Conservation (phyloP, 768 basidiomycete genomes). For the Trametes villosa region DNA sequence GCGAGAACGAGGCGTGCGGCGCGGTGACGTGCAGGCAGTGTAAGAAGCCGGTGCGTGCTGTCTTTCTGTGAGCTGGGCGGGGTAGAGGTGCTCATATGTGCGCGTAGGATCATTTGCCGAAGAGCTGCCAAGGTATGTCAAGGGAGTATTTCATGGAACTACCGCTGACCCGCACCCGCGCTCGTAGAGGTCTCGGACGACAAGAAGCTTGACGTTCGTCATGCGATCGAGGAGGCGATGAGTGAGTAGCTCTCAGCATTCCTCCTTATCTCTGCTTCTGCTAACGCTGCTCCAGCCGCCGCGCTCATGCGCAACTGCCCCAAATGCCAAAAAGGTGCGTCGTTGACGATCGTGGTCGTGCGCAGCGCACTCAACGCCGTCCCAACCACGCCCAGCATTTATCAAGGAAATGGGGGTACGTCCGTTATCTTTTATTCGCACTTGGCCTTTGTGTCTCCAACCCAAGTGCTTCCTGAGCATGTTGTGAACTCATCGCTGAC, state of each 20-base stretch:
- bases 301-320: conserved; percentile 91
- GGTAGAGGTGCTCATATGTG: background rate
- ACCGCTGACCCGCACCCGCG: background rate
- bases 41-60: conserved; percentile 68
- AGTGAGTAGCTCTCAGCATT: conserved; percentile 48
- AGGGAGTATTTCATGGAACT: background rate
- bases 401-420: conserved; percentile 79
- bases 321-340: conserved; percentile 75
- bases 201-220: conserved; percentile 71
- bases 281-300: conserved; percentile 48
- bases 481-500: background rate
- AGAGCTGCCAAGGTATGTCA: conserved; percentile 69
- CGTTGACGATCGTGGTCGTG: background rate
- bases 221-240: conserved; percentile 92
- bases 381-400: conserved; percentile 62
- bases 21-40: conserved; percentile 81
- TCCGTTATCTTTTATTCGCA: conserved; percentile 11
- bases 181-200: conserved; percentile 73
- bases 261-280: background rate
- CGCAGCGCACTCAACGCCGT: background rate
- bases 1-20: conserved; percentile 67
- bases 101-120: conserved; percentile 79
- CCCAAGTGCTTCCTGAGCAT: too few relatives aligned
- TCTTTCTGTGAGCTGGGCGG: background rate
- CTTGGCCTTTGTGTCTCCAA: background rate